phyloP scores from a whole-genome alignment of 139 green algal species.

The Asterochloris erici region DNA sequence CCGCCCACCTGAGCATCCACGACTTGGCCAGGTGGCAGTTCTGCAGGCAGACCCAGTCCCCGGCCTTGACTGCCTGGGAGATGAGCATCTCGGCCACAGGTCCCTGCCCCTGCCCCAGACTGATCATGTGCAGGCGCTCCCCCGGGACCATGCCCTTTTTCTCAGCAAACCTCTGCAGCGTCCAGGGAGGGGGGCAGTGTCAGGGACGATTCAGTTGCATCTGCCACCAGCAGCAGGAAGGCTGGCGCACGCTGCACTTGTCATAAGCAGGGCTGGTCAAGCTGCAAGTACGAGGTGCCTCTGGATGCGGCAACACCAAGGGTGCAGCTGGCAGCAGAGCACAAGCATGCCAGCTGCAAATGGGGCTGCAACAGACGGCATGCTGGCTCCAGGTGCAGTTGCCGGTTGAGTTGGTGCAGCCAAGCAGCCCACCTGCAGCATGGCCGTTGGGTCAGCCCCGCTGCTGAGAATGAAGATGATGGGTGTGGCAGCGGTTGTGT shows the following conservation, averaged over 20 bases:
- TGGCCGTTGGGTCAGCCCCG: slow-evolving; percentile 70
- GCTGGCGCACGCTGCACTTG: not conserved
- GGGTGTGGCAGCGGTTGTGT: slow-evolving; percentile 63
- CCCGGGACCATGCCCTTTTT: slow-evolving; percentile 50
- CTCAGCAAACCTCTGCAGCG: slow-evolving; percentile 64
- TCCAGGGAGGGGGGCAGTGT: not conserved
- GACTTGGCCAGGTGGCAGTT: slow-evolving; percentile 85
- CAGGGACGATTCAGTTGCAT: not conserved
- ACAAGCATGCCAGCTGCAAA: no score
- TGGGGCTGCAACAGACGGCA: no score
- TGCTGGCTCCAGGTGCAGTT: no score
- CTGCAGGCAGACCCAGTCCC: slow-evolving; percentile 86
- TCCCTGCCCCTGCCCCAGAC: slow-evolving; percentile 81
- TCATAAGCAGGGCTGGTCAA: no score
- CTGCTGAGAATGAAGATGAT: slow-evolving; percentile 86
- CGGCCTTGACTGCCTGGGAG: slow-evolving; percentile 38
- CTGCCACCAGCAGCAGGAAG: not conserved
- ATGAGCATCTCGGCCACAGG: slow-evolving; percentile 50
- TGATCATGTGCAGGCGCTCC: slow-evolving; percentile 75
- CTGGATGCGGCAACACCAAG: no score
- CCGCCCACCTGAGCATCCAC: slow-evolving; percentile 63
- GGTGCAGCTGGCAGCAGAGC: no score
- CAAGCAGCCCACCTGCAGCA: slow-evolving; percentile 35
- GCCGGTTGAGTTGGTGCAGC: not conserved
- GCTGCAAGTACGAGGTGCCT: no score